phyloP scores from a whole-genome alignment of 2,329 filamentous ascomycete genomes.

The Colletotrichum coccodes region DNA sequence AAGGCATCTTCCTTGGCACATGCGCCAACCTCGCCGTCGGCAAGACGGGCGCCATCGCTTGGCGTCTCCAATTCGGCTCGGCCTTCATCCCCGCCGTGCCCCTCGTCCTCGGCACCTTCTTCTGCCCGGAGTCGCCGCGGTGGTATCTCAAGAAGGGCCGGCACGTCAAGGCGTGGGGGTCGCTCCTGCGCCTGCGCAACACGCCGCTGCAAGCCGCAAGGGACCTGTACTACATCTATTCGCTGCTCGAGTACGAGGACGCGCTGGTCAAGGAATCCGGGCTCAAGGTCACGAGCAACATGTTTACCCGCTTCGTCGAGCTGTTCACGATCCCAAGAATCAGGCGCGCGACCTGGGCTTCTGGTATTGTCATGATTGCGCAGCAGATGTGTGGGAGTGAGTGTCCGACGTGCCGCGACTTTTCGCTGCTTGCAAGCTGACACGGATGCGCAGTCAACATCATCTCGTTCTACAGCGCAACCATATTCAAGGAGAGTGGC shows the following conservation, averaged over 20 bases:
- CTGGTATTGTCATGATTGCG: slow-evolving; percentile 74
- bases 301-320: slow-evolving; percentile 62
- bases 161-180: slow-evolving; percentile 64
- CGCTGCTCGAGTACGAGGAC: slow-evolving; percentile 44
- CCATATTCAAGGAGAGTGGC: slow-evolving; percentile 56
- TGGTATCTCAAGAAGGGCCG: slow-evolving; percentile 73
- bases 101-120: slow-evolving; percentile 64
- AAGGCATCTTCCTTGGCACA: slow-evolving; percentile 73
- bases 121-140: slow-evolving; percentile 73
- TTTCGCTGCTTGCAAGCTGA: neutral
- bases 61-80: slow-evolving; percentile 72
- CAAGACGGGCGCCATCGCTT: slow-evolving; percentile 66
- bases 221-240: slow-evolving; percentile 70
- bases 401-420: too few relatives aligned
- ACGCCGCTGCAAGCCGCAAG: slow-evolving; percentile 68
- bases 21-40: slow-evolving; percentile 73
- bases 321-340: slow-evolving; percentile 68
- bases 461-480: slow-evolving; percentile 59
- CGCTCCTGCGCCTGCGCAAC: slow-evolving; percentile 67
- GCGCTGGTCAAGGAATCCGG: slow-evolving; percentile 40
- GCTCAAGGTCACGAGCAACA: slow-evolving; percentile 52
- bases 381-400: slow-evolving; percentile 69
- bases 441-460: slow-evolving; percentile 49
- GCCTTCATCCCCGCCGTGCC: slow-evolving; percentile 74
- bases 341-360: slow-evolving; percentile 71